phyloP scores from a whole-genome alignment of 1,284 basidiomycete species.

The Fomitopsis pinicola region DNA sequence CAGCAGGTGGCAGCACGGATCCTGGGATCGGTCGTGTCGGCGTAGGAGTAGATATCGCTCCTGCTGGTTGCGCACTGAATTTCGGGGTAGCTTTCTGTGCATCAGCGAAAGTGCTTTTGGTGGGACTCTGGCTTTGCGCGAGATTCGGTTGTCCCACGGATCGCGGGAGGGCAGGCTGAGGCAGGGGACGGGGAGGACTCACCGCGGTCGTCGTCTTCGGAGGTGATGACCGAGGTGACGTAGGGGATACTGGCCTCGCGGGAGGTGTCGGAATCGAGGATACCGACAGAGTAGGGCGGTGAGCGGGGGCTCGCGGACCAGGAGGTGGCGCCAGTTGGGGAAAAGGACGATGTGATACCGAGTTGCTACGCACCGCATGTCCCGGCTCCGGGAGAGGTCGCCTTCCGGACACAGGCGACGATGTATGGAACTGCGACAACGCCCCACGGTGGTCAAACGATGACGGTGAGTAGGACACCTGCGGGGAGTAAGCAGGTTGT shows the following conservation, averaged over 20 bases:
- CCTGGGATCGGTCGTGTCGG: neutral
- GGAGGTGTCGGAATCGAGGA: conserved; percentile 6
- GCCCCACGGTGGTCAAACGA: neutral
- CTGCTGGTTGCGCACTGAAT: conserved; percentile 1
- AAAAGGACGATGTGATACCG: neutral
- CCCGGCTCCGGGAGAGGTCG: conserved; percentile 21
- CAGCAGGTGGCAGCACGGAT: conserved; percentile 5
- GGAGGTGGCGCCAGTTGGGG: conserved; percentile 14
- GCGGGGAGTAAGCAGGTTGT: neutral
- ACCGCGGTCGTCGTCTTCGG: conserved; percentile 6
- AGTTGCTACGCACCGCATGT: neutral
- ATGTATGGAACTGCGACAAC: neutral
- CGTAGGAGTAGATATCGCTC: neutral
- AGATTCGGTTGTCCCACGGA: conserved; percentile 19
- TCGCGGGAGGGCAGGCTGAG: conserved; percentile 16
- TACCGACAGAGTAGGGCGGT: conserved; percentile 16
- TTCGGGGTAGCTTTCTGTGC: neutral
- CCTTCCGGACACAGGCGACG: conserved; percentile 3
- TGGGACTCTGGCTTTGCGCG: conserved; percentile 16
- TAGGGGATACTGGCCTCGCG: neutral
- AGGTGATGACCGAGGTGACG: conserved; percentile 3
- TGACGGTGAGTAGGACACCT: neutral
- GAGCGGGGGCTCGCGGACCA: conserved; percentile 7
- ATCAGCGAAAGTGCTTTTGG: conserved; percentile 7
- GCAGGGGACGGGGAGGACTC: conserved; percentile 20